A percentile compares a stretch with the other conserved stretches of the same genome.
These are phyloP conservation scores for Ramalina intermedia DNA, from an alignment of 495 filamentous ascomycete species.

Conservation along the genomic window DNA sequence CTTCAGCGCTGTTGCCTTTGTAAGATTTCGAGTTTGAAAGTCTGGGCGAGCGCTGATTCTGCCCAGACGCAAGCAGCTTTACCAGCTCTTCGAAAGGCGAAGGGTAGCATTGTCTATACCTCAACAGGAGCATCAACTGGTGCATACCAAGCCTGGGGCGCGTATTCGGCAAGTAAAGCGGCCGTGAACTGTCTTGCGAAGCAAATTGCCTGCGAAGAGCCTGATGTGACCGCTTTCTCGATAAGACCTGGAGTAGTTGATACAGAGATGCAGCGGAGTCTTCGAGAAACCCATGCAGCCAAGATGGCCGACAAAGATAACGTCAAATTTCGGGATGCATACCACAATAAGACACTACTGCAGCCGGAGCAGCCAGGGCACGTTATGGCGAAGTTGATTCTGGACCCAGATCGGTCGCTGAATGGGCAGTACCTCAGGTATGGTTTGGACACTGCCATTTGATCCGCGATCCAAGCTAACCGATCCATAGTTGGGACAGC, in stretches of 20 bases:
- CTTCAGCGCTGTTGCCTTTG: constrained; percentile 64
- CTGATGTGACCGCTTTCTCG: constrained; percentile 52
- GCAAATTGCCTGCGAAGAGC: constrained; percentile 67
- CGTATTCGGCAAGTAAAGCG: constrained; percentile 78
- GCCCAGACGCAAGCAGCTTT: constrained; percentile 58
- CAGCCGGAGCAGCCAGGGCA: constrained; percentile 71
- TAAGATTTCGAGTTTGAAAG: constrained; percentile 26
- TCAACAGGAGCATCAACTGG: constrained; percentile 59
- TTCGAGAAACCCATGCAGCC: constrained; percentile 54
- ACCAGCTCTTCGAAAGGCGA: constrained; percentile 50
- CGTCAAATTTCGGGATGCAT: constrained; percentile 52
- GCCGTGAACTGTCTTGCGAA: constrained; percentile 69
- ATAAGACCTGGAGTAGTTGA: constrained; percentile 78
- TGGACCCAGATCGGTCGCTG: constrained; percentile 46
- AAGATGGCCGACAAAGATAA: constrained; percentile 52
- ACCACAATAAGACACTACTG: constrained; percentile 54
- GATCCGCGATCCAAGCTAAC: not conserved
- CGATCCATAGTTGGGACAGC: constrained; percentile 7
- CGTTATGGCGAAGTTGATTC: constrained; percentile 67
- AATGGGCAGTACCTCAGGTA: constrained; percentile 66
- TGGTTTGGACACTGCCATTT: constrained; percentile 13
- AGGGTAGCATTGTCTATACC: constrained; percentile 58
- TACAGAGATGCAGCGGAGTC: constrained; percentile 81
- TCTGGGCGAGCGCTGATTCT: constrained; percentile 7
- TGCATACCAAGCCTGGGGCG: constrained; percentile 60